Percentiles rank a stretch among this genome's conserved stretches.
phyloP scores from a whole-genome alignment of 176 grass and related monocot species.

The Calamus simplicifolius region DNA sequence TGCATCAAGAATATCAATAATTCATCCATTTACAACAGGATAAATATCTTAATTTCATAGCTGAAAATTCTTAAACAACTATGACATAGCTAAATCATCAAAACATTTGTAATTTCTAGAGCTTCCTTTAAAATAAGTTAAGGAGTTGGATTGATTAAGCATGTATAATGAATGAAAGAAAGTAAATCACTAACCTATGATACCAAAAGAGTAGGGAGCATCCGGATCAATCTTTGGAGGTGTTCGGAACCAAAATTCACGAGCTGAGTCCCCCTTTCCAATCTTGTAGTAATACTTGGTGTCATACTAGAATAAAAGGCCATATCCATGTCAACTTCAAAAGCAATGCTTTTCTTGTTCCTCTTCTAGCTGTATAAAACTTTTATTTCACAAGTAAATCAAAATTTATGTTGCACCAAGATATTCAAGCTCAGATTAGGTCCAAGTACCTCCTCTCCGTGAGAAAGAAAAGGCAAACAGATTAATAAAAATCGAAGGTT shows the following conservation, averaged over 20 bases:
- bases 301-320: conserved; percentile 44
- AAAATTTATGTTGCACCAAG: neutral
- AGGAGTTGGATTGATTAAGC: neutral
- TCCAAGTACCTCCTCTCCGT: neutral
- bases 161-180: too few species aligned
- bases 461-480: too few species aligned
- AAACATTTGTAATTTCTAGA: too few species aligned
- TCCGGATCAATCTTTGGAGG: conserved; percentile 76
- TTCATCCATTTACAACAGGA: too few species aligned
- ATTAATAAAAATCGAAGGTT: too few species aligned
- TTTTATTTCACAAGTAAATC: too few species aligned
- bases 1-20: too few species aligned
- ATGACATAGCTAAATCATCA: too few species aligned
- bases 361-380: neutral
- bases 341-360: neutral
- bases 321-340: neutral
- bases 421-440: neutral
- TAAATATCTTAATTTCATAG: too few species aligned
- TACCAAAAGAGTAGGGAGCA: conserved; percentile 76
- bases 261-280: conserved; percentile 52
- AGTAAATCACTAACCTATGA: conserved; percentile 62
- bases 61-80: too few species aligned
- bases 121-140: neutral
- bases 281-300: conserved; percentile 98
- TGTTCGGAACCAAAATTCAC: conserved; percentile 91